phyloP scores from a whole-genome alignment of 1,284 basidiomycete species.

The Ustilago nuda region DNA sequence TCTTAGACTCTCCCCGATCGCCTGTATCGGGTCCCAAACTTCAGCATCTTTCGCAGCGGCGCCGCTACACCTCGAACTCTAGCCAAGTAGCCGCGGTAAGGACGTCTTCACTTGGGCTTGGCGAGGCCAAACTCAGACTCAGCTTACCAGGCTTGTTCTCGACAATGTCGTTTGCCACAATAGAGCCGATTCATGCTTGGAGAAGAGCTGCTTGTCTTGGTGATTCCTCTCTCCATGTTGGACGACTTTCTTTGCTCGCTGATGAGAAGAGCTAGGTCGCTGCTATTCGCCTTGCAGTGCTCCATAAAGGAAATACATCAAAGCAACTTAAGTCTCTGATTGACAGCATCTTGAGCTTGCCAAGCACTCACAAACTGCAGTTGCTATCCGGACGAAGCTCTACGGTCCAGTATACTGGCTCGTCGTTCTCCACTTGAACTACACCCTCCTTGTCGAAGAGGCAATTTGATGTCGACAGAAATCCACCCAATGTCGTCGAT shows the following conservation, averaged over 20 bases:
- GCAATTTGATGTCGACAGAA: conserved; percentile 90
- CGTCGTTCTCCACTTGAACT: conserved; percentile 81
- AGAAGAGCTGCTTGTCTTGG: neutral
- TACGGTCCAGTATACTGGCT: conserved; percentile 88
- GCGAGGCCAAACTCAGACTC: neutral
- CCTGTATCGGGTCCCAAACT: no score
- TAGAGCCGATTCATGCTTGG: neutral
- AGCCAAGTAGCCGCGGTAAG: neutral
- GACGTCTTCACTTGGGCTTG: neutral
- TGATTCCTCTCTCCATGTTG: neutral
- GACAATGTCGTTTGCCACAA: neutral
- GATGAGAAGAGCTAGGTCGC: neutral
- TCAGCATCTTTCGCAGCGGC: neutral
- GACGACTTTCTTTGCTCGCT: neutral
- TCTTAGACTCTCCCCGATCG: no score
- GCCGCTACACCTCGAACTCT: neutral
- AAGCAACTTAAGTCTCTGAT: neutral
- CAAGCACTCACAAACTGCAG: conserved; percentile 13
- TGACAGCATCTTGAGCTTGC: neutral
- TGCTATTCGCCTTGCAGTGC: neutral
- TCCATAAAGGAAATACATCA: no score
- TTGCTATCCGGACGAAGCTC: conserved; percentile 71
- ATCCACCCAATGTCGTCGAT: conserved; percentile 59
- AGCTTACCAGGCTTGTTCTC: no score
- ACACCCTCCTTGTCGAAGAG: conserved; percentile 71